These are phyloP conservation scores for Saccharomyces pastorianus DNA, from an alignment of 1,139 yeast species.

Conservation along the genomic window DNA sequence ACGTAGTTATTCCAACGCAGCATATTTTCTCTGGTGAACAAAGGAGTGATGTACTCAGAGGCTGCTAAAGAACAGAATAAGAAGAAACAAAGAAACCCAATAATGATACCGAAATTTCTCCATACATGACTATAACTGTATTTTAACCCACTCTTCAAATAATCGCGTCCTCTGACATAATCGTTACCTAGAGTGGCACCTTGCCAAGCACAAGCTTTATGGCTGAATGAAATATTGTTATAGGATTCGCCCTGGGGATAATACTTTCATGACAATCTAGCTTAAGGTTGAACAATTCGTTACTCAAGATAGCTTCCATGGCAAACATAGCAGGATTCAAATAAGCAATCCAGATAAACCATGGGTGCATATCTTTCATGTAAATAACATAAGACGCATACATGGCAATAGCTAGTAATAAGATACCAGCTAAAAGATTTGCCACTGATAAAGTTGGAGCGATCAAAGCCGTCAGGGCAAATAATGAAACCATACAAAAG, in stretches of 20 bases:
- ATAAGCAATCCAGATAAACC: constrained; percentile 53
- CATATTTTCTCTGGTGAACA: constrained; percentile 23
- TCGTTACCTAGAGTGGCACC: constrained; percentile 27
- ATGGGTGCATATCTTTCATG: constrained; percentile 45
- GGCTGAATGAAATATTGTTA: constrained; percentile 28
- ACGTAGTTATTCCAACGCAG: constrained; percentile 7
- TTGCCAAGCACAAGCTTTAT: constrained; percentile 37
- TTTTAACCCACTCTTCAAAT: constrained; percentile 29
- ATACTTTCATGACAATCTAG: constrained; percentile 31
- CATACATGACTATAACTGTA: constrained; percentile 36
- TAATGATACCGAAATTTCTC: constrained; percentile 40
- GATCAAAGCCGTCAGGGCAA: constrained; percentile 39
- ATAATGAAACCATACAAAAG: constrained; percentile 36
- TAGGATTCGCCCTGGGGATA: constrained; percentile 40
- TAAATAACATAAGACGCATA: constrained; percentile 48
- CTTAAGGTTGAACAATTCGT: constrained; percentile 38
- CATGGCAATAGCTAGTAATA: constrained; percentile 40
- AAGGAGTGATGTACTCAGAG: constrained; percentile 31
- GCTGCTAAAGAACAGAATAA: constrained; percentile 28
- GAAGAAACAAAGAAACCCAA: constrained; percentile 33
- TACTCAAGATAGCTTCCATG: constrained; percentile 42
- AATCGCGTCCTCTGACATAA: constrained; percentile 30
- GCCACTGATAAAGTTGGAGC: constrained; percentile 40
- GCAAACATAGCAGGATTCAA: constrained; percentile 45
- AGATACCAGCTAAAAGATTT: constrained; percentile 43